These are phyloP conservation scores for Arabidopsis arenosa DNA, from an alignment of 345 rosid species.

Conservation along the genomic window DNA sequence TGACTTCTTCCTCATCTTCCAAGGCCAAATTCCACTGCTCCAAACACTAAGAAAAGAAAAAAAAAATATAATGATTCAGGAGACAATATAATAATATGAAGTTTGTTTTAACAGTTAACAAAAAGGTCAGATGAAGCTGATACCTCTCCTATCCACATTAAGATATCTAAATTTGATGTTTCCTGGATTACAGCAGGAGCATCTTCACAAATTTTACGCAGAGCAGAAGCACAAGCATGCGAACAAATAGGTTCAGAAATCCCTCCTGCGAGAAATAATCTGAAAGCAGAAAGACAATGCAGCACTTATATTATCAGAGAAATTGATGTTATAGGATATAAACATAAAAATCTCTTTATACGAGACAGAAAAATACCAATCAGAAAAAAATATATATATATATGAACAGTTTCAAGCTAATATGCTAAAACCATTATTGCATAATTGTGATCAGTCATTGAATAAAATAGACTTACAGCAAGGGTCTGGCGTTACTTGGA, in stretches of 20 bases:
- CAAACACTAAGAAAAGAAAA: constrained; percentile 46
- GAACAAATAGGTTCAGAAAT: constrained; percentile 76
- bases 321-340: constrained; percentile 10
- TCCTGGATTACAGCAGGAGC: constrained; percentile 69
- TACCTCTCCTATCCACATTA: constrained; percentile 96
- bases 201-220: constrained; percentile 94
- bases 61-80: constrained; percentile 24
- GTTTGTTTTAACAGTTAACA: constrained; percentile 6
- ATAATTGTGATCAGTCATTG: background rate
- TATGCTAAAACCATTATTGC: background rate
- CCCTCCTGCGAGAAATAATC: constrained; percentile 95
- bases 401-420: background rate
- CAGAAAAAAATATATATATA: background rate
- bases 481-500: constrained; percentile 67
- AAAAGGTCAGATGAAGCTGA: constrained; percentile 24
- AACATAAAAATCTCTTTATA: background rate
- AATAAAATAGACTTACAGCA: constrained; percentile 65
- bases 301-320: constrained; percentile 13
- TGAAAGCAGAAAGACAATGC: constrained; percentile 61
- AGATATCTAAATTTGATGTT: constrained; percentile 83
- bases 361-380: constrained; percentile 13
- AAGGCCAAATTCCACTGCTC: constrained; percentile 75
- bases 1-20: constrained; percentile 94
- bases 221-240: constrained; percentile 83
- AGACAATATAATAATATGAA: background rate